Conservation (phyloP, 2,329 filamentous ascomycete species). For the Fusarium sp. region DNA sequence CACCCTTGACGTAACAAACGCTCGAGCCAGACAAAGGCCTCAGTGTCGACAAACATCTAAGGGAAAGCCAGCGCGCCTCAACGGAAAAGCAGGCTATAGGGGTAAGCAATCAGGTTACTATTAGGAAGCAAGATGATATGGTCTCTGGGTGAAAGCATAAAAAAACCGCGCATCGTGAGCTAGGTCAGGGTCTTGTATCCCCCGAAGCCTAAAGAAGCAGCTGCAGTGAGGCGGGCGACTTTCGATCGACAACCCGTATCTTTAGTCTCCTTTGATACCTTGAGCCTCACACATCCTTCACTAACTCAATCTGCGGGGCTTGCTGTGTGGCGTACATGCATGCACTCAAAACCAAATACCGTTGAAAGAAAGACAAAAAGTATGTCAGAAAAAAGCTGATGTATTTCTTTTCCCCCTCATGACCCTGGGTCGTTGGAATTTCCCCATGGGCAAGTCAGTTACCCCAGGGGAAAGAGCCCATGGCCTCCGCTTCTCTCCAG, state of each 20-base stretch:
- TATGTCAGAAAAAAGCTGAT: not conserved
- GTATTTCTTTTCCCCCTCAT: not conserved
- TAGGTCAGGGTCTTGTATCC: not conserved
- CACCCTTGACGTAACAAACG: not conserved
- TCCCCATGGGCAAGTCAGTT: conserved; percentile 2
- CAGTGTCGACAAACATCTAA: not conserved
- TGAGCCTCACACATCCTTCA: not conserved
- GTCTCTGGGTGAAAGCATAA: not conserved
- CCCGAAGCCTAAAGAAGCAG: not conserved
- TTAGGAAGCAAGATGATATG: not conserved
- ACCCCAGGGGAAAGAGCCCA: not conserved
- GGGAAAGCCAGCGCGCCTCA: conserved; percentile 1
- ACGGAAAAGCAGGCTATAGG: not conserved
- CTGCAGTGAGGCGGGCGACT: not conserved
- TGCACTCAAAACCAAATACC: not conserved
- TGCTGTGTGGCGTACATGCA: not conserved
- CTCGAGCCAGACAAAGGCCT: not conserved
- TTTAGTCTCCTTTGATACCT: not conserved
- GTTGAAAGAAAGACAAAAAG: not conserved
- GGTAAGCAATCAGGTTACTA: not conserved
- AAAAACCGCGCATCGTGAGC: not conserved
- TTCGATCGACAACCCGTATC: not conserved
- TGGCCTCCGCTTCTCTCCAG: not conserved
- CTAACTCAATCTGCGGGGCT: not conserved
- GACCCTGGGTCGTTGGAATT: not conserved